A percentile compares a stretch with the other conserved stretches of the same genome.
phyloP scores from a whole-genome alignment of 1,284 basidiomycete genomes.

The Ceratobasidium sp. region DNA sequence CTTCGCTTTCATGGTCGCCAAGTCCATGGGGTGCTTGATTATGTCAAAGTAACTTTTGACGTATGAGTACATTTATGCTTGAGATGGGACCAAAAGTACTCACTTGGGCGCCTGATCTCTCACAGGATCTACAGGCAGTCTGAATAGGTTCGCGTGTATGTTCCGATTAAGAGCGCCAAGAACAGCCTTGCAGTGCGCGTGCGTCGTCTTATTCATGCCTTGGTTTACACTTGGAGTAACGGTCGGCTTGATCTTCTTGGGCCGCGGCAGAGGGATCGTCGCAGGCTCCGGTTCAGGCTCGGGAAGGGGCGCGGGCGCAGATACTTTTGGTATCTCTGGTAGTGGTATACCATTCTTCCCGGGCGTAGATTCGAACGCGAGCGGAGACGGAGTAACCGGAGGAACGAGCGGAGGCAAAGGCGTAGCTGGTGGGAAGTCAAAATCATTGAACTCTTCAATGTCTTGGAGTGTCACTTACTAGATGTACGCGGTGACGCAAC shows the following conservation, averaged over 20 bases:
- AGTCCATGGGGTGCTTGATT: conserved; percentile 95
- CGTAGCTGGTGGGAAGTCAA: neutral
- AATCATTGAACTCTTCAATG: neutral
- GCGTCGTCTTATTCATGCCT: conserved; percentile 45
- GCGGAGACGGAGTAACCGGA: conserved; percentile 28
- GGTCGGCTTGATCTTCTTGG: conserved; percentile 39
- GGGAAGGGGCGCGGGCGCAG: conserved; percentile 6
- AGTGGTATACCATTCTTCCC: conserved; percentile 25
- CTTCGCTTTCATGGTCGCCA: conserved; percentile 90
- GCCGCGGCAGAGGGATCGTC: conserved; percentile 29
- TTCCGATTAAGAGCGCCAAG: conserved; percentile 71
- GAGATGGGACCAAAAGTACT: conserved; percentile 52
- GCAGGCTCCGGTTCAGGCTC: conserved; percentile 24
- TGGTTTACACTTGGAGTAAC: conserved; percentile 37
- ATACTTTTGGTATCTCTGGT: neutral
- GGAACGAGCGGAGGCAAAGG: conserved; percentile 33
- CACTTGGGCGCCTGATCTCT: conserved; percentile 87
- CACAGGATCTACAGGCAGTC: conserved; percentile 91
- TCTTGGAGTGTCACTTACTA: conserved; percentile 5
- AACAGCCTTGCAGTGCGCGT: conserved; percentile 66
- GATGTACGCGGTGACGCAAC: conserved; percentile 19
- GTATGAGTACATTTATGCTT: conserved; percentile 26
- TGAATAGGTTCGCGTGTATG: conserved; percentile 81
- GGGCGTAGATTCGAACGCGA: conserved; percentile 39
- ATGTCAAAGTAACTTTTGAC: conserved; percentile 83